phyloP scores from a whole-genome alignment of 2,329 filamentous ascomycete species.

The Aspergillus phoenicis region DNA sequence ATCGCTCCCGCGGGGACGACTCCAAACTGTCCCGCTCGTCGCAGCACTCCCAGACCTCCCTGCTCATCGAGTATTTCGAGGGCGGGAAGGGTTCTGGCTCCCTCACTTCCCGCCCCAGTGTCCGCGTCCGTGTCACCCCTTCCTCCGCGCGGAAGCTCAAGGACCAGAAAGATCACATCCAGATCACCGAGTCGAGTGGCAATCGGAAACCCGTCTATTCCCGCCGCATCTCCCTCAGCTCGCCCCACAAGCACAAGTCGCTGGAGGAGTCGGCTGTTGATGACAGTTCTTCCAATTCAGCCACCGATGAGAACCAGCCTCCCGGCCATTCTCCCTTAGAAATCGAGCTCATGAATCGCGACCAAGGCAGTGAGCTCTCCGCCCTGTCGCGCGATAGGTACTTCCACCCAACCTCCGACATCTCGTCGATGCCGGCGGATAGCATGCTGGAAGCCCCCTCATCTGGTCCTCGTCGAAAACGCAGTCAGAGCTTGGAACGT shows the following conservation, averaged over 20 bases:
- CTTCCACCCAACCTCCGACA: constrained; percentile 73
- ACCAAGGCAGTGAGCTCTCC: constrained; percentile 69
- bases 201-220: constrained; percentile 71
- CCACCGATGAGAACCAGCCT: constrained; percentile 76
- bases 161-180: constrained; percentile 70
- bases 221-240: constrained; percentile 65
- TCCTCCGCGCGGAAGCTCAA: constrained; percentile 62
- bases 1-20: constrained; percentile 60
- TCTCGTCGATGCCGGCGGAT: constrained; percentile 79
- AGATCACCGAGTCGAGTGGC: constrained; percentile 80
- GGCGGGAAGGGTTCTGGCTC: constrained; percentile 63
- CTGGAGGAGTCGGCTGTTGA: constrained; percentile 51
- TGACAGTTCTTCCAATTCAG: constrained; percentile 74
- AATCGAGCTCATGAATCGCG: constrained; percentile 75
- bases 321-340: constrained; percentile 73
- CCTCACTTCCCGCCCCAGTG: constrained; percentile 74
- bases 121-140: constrained; percentile 78
- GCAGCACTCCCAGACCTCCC: constrained; percentile 77
- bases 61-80: constrained; percentile 95
- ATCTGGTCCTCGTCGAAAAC: constrained; percentile 48
- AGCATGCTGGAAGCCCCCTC: constrained; percentile 65
- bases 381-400: constrained; percentile 64
- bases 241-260: constrained; percentile 42
- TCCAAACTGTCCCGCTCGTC: constrained; percentile 55
- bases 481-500: constrained; percentile 53